A percentile compares a stretch with the other conserved stretches of the same genome.
These are phyloP conservation scores for Mucor sp. DNA, from an alignment of 371 early-diverging fungal genomes.

Conservation along the genomic window DNA sequence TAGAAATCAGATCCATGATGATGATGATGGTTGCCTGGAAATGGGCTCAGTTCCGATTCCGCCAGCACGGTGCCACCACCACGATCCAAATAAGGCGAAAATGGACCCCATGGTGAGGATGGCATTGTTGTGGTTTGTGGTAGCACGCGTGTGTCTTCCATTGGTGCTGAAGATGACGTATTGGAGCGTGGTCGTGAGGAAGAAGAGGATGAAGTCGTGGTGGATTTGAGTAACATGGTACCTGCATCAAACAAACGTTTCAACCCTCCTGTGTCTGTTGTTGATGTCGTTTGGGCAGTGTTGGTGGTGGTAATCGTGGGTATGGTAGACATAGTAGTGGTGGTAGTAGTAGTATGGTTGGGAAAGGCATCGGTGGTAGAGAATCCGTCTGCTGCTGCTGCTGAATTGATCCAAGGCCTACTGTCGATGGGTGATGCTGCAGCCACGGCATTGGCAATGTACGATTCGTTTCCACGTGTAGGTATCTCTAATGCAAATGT, in stretches of 20 bases:
- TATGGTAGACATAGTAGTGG: not conserved
- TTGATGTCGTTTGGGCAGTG: not conserved
- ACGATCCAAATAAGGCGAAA: slow-evolving; percentile 28
- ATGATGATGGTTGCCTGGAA: slow-evolving; percentile 52
- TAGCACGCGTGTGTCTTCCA: slow-evolving; percentile 25
- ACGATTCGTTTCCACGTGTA: slow-evolving; percentile 17
- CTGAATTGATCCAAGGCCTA: slow-evolving; percentile 3
- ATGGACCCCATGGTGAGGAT: slow-evolving; percentile 5
- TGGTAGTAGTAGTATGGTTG: not conserved
- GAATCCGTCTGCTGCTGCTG: no score
- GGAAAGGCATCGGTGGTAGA: not conserved
- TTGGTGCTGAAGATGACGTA: slow-evolving; percentile 37
- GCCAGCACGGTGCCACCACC: slow-evolving; percentile 46
- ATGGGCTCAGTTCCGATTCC: slow-evolving; percentile 59
- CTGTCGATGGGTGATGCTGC: slow-evolving; percentile 13
- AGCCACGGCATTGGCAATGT: not conserved
- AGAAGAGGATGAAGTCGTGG: slow-evolving; percentile 12
- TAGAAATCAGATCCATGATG: not conserved
- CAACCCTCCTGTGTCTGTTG: slow-evolving; percentile 19
- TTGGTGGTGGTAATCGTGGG: slow-evolving; percentile 7
- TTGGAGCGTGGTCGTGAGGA: slow-evolving; percentile 33
- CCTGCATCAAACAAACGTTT: slow-evolving; percentile 46
- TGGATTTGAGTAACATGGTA: slow-evolving; percentile 36
- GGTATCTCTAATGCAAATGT: slow-evolving; percentile 44
- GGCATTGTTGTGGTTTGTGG: not conserved